Percentiles rank a stretch among this genome's conserved stretches.
Conservation (phyloP, 2,329 filamentous ascomycete genomes). For the Xylaria sp. region DNA sequence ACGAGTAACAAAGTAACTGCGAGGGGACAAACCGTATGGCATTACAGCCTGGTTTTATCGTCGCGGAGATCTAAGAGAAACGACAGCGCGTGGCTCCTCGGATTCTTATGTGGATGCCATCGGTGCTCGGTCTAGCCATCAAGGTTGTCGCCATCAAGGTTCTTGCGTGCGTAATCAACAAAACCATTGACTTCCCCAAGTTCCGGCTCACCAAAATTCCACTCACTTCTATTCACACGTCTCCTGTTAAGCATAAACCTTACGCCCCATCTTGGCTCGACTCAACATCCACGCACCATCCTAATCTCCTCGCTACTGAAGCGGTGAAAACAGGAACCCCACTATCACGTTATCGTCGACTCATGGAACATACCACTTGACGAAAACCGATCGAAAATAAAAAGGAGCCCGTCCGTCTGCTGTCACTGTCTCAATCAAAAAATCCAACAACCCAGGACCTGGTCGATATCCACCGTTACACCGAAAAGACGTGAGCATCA, state of each 20-base stretch:
- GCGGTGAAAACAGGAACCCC: constrained; percentile 9
- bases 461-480: neutral
- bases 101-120: neutral
- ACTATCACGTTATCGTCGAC: constrained; percentile 20
- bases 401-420: constrained; percentile 1
- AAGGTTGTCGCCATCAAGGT: constrained; percentile 9
- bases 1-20: neutral
- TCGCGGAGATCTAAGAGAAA: neutral
- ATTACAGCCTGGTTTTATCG: neutral
- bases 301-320: neutral
- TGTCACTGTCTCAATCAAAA: neutral
- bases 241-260: neutral
- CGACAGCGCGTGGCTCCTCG: neutral
- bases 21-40: neutral
- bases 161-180: neutral
- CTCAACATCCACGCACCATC: neutral
- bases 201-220: neutral
- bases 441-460: neutral
- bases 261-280: constrained; percentile 1
- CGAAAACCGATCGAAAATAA: constrained; percentile 8
- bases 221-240: neutral
- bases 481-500: neutral
- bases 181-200: neutral
- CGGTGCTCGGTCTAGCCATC: neutral
- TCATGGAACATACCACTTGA: constrained; percentile 19